phyloP scores from a whole-genome alignment of 2,329 filamentous ascomycete genomes.

The Colletotrichum sansevieriae region DNA sequence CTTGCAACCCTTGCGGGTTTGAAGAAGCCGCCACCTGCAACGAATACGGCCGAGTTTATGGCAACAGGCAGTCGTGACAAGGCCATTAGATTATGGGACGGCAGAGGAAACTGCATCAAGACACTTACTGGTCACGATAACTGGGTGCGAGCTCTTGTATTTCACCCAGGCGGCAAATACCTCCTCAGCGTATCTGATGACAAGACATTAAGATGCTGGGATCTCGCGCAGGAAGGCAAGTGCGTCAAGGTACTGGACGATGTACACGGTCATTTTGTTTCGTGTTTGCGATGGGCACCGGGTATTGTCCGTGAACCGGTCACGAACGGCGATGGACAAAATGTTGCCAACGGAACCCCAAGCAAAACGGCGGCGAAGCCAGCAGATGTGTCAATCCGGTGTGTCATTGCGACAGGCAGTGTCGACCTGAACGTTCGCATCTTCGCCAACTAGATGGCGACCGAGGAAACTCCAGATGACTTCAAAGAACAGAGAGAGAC shows the following conservation, averaged over 20 bases:
- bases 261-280: conserved; percentile 87
- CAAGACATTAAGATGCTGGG: conserved; percentile 94
- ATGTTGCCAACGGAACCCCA: conserved; percentile 58
- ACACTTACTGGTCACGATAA: conserved; percentile 92
- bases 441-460: conserved; percentile 70
- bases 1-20: conserved; percentile 82
- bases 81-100: conserved; percentile 90
- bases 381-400: conserved; percentile 76
- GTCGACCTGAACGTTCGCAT: conserved; percentile 85
- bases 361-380: conserved; percentile 62
- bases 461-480: neutral
- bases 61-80: conserved; percentile 93
- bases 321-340: conserved; percentile 52
- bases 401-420: conserved; percentile 88
- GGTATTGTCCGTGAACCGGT: conserved; percentile 73
- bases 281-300: conserved; percentile 89
- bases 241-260: conserved; percentile 86
- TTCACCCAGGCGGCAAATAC: conserved; percentile 93
- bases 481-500: neutral
- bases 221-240: conserved; percentile 89
- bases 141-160: conserved; percentile 88
- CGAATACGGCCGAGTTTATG: conserved; percentile 85
- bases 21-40: conserved; percentile 82
- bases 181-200: conserved; percentile 89
- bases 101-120: conserved; percentile 85